Base-by-base conservation (phyloP, 73 alveolate species). In the Paramecium sexaurelia region DNA sequence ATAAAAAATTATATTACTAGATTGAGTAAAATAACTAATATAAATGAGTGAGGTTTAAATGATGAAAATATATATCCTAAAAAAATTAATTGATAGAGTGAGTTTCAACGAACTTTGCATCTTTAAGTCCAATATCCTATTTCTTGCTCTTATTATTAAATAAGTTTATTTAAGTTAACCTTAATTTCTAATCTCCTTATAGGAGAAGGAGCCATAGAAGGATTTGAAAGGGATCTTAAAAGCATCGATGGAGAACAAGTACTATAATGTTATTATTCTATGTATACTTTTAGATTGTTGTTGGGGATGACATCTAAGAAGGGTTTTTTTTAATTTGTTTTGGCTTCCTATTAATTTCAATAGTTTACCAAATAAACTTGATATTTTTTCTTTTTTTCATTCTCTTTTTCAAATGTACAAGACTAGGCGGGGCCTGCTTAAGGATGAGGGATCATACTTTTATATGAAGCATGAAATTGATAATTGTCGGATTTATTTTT, bases 361-460 rank as follows among this genome's bases (percentile, higher is more conserved):
- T 61, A 39, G 9, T 0, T 27, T 78, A 45, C 75, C 71, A 78
- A 26, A 78, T 78, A 78, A 11, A 78, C 90, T 78, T 78, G 29
- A 43, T 78, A 78, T 24, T 78, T 78, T 39, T 78, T 78, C 73
- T 78, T 78, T 78, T 78, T 78, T 26, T 78, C 90, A 78, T 78
- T 78, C 39, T 78, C 90, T 43, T 78, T 78, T 43, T 78, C 90
- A 43, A 78, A 78, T 36, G 90, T 78, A 24, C 90, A 78, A 41
- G 90, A 78, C 41, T 78, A 45, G 3, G 68, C 43, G 0, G 83
- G 83, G n/a, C 83, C 75, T n/a, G 24, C 13, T 24, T 41, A 24
- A 13, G 33, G n/a, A 11, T 40, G 41, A 41, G 90, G 71, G 0
- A 33, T 37, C 6, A 24, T 27, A 24, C 71, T 78, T 33, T 78